These are phyloP conservation scores for Fremontodendron californicum DNA, from an alignment of 345 rosid species.

Conservation along the genomic window DNA sequence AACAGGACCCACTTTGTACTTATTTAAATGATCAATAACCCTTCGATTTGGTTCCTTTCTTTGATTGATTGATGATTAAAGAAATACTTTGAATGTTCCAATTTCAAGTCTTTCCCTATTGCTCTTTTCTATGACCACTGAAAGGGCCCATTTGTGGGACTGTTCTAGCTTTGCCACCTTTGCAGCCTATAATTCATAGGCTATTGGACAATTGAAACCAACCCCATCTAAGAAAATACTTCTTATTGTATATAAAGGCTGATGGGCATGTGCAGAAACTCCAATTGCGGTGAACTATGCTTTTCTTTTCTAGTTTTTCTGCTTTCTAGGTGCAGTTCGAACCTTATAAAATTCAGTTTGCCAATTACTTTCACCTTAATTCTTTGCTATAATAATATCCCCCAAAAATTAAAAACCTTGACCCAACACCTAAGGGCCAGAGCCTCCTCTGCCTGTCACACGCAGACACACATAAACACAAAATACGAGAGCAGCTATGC, in stretches of 20 bases:
- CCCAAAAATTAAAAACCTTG: constrained; percentile 8
- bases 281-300: not conserved
- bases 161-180: not conserved
- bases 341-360: constrained; percentile 9
- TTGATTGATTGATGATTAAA: constrained; percentile 23
- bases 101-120: constrained; percentile 15
- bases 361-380: not conserved
- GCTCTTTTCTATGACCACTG: not conserved
- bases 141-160: not conserved
- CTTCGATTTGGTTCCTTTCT: constrained; percentile 6
- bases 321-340: not conserved
- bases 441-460: constrained; percentile 1
- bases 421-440: constrained; percentile 11
- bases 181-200: not conserved
- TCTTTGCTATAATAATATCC: not conserved
- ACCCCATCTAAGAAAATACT: not conserved
- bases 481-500: constrained; percentile 12
- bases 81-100: constrained; percentile 39
- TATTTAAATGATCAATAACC: constrained; percentile 3
- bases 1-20: constrained; percentile 30
- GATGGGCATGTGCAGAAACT: not conserved
- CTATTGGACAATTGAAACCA: not conserved
- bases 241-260: not conserved
- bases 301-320: not conserved
- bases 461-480: not conserved